Evolutionary conservation across 2,329 filamentous ascomycete genomes (phyloP).

Genomic region (Parasarocladium wereldwijsianum): DNA sequence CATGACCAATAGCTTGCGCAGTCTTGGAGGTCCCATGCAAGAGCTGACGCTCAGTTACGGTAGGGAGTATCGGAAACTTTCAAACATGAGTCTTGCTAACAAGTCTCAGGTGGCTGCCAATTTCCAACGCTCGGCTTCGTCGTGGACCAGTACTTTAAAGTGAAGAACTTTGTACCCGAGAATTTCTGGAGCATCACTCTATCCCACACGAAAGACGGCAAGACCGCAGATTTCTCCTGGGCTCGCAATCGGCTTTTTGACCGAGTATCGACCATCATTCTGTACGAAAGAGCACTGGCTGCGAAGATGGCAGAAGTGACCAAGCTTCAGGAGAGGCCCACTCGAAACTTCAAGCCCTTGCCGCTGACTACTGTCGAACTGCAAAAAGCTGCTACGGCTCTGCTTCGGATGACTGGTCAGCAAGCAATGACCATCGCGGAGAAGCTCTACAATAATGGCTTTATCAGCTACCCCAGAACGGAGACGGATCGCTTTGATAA

Average conservation of each 20-base stretch:
- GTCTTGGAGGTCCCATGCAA: slow-evolving; percentile 52
- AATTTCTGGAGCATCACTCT: slow-evolving; percentile 87
- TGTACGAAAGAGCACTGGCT: slow-evolving; percentile 73
- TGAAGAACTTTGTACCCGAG: slow-evolving; percentile 87
- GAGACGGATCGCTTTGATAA: slow-evolving; percentile 93
- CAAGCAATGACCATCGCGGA: slow-evolving; percentile 83
- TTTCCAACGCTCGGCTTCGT: slow-evolving; percentile 96
- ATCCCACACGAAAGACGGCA: slow-evolving; percentile 59
- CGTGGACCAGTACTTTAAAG: slow-evolving; percentile 87
- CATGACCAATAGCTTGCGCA: slow-evolving; percentile 63
- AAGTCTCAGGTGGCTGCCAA: slow-evolving; percentile 62
- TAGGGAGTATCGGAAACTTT: too few relatives aligned
- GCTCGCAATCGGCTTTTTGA: slow-evolving; percentile 74
- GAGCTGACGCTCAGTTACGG: slow-evolving; percentile 68
- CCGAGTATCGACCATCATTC: slow-evolving; percentile 60
- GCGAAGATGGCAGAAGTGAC: slow-evolving; percentile 66
- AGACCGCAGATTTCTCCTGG: slow-evolving; percentile 78
- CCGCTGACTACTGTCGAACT: slow-evolving; percentile 92
- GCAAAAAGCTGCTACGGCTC: slow-evolving; percentile 85
- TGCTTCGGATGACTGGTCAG: slow-evolving; percentile 82
- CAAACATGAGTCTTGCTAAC: too few relatives aligned
- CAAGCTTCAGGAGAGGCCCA: slow-evolving; percentile 81
- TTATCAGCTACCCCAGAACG: slow-evolving; percentile 93
- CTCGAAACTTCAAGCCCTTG: slow-evolving; percentile 84
- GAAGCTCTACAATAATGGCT: slow-evolving; percentile 79